A percentile compares a stretch with the other conserved stretches of the same genome.
These are phyloP conservation scores for Dictyostelium brefeldianum DNA, from an alignment of 78 protist genomes.

Conservation along the genomic window DNA sequence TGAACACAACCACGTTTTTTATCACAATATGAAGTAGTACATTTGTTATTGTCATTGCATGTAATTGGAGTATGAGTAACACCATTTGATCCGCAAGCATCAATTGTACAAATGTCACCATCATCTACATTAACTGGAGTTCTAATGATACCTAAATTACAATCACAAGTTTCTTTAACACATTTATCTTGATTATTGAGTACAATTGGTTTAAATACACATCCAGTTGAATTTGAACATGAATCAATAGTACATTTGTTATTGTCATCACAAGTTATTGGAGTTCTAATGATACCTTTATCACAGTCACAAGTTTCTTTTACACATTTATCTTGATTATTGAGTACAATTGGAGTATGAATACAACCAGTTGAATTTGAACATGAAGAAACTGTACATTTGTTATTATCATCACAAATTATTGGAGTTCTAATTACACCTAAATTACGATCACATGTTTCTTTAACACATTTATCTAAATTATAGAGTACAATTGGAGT, in stretches of 20 bases:
- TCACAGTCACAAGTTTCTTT: slow-evolving; percentile 2
- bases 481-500: background rate
- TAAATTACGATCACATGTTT: background rate
- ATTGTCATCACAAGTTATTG: slow-evolving; percentile 21
- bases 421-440: slow-evolving; percentile 5
- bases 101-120: background rate
- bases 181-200: background rate
- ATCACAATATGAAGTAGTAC: slow-evolving; percentile 5
- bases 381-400: slow-evolving; percentile 44
- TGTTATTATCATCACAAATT: slow-evolving; percentile 42
- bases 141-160: background rate
- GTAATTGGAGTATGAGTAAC: background rate
- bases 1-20: background rate
- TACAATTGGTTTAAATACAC: slow-evolving; percentile 1
- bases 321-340: slow-evolving; percentile 26
- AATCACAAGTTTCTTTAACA: background rate
- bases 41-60: slow-evolving; percentile 11
- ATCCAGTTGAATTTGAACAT: slow-evolving; percentile 53
- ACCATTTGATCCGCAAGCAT: background rate
- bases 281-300: slow-evolving; percentile 20
- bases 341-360: background rate
- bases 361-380: background rate
- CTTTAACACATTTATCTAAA: slow-evolving; percentile 14
- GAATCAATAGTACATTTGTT: slow-evolving; percentile 31
- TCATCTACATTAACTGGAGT: slow-evolving; percentile 14